A percentile compares a stretch with the other conserved stretches of the same genome.
These are phyloP conservation scores for Dictyostelium capitatum DNA, from an alignment of 78 protist genomes.

Conservation along the genomic window DNA sequence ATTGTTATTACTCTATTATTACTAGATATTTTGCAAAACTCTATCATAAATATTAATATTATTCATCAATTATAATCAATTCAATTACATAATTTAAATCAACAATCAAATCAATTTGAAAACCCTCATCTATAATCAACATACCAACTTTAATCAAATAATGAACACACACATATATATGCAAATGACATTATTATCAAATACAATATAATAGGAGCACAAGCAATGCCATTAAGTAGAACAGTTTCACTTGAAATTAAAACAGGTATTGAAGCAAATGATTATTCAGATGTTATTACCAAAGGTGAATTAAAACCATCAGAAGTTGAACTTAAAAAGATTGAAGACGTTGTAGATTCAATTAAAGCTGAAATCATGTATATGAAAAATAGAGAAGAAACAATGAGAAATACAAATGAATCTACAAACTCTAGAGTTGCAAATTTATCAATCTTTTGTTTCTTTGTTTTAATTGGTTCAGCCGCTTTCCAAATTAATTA, in stretches of 20 bases:
- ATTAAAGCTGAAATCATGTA: slow-evolving; percentile 49
- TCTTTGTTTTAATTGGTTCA: slow-evolving; percentile 52
- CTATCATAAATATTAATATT: no score
- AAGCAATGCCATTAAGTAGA: slow-evolving; percentile 72
- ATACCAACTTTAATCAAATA: neutral
- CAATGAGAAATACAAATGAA: slow-evolving; percentile 81
- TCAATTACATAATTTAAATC: no score
- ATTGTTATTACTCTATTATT: neutral
- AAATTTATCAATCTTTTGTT: slow-evolving; percentile 51
- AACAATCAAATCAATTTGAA: no score
- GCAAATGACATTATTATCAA: no score
- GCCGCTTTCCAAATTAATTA: slow-evolving; percentile 75
- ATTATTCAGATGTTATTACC: slow-evolving; percentile 62
- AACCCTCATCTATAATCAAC: no score
- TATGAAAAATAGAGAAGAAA: slow-evolving; percentile 72
- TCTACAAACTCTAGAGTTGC: slow-evolving; percentile 82
- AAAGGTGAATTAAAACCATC: slow-evolving; percentile 78
- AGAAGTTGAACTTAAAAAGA: slow-evolving; percentile 73
- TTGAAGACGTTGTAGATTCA: slow-evolving; percentile 54
- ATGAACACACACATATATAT: neutral
- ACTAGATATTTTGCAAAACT: neutral
- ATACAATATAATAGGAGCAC: neutral
- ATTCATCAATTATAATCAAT: no score
- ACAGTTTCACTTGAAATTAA: slow-evolving; percentile 55
- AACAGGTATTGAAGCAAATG: slow-evolving; percentile 80